Conservation (phyloP, 768 basidiomycete species). For the Daedalea quercina region DNA sequence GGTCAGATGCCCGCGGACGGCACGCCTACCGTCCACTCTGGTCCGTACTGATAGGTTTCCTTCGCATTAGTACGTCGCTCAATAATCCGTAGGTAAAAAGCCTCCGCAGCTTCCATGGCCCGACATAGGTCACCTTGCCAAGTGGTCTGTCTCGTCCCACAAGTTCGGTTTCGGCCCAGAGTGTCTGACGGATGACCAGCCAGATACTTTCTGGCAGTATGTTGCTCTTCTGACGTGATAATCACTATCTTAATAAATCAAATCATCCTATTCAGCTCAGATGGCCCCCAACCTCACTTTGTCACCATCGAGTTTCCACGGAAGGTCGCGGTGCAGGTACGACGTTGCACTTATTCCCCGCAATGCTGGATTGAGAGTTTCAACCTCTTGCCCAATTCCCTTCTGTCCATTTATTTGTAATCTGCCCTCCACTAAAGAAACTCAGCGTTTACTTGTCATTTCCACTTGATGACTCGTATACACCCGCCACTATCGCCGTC, state of each 20-base stretch:
- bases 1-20: constrained; percentile 20
- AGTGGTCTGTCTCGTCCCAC: constrained; percentile 94
- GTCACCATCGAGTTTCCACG: constrained; percentile 92
- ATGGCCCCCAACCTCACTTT: constrained; percentile 96
- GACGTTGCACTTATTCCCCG: neutral
- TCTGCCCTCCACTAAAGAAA: constrained; percentile 56
- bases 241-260: neutral
- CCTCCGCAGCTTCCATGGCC: constrained; percentile 62
- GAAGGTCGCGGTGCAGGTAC: constrained; percentile 83
- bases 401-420: too few species aligned
- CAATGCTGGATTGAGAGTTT: too few species aligned
- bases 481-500: constrained; percentile 84
- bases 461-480: constrained; percentile 91
- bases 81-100: constrained; percentile 23
- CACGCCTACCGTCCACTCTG: constrained; percentile 31
- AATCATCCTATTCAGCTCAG: constrained; percentile 45
- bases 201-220: constrained; percentile 97
- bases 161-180: constrained; percentile 97
- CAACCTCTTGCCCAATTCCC: too few species aligned
- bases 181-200: constrained; percentile 81
- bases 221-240: constrained; percentile 24
- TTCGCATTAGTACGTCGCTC: neutral
- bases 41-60: constrained; percentile 17
- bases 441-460: constrained; percentile 78
- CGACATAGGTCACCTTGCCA: constrained; percentile 81